Percentiles rank a stretch among this genome's conserved stretches.
Conservation (phyloP, 768 basidiomycete genomes). For the Tylopilus balloui region DNA sequence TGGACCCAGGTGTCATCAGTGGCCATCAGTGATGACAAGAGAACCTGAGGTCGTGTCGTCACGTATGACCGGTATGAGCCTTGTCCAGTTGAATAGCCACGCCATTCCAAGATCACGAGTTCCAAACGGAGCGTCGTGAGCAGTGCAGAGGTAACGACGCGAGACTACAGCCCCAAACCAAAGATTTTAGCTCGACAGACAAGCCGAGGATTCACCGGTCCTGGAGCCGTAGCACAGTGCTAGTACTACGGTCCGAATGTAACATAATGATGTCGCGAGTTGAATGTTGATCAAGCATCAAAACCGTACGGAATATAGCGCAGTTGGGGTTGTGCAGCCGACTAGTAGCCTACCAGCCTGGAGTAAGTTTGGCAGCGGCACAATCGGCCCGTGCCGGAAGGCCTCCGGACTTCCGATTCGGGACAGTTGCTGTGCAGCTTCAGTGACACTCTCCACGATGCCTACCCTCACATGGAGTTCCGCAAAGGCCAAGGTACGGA, state of each 20-base stretch:
- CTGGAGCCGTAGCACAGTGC: neutral
- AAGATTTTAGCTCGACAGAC: neutral
- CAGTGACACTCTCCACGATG: constrained; percentile 17
- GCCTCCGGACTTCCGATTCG: no score
- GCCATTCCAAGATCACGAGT: neutral
- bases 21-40: neutral
- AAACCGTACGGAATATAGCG: neutral
- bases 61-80: neutral
- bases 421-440: constrained; percentile 1
- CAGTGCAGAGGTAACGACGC: neutral
- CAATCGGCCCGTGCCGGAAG: constrained; percentile 13
- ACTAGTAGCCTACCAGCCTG: no score
- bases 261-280: neutral
- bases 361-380: neutral
- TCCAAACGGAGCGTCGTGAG: neutral
- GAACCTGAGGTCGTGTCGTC: neutral
- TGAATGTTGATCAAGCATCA: neutral
- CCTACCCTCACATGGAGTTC: constrained; percentile 48
- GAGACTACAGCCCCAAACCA: neutral
- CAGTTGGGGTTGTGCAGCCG: neutral
- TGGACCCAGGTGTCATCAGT: constrained; percentile 9
- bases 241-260: neutral
- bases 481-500: constrained; percentile 53
- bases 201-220: neutral
- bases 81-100: neutral